A percentile compares a stretch with the other conserved stretches of the same genome.
These are phyloP conservation scores for Diaporthe ampelina DNA, from an alignment of 2,329 filamentous ascomycete species.

Conservation along the genomic window DNA sequence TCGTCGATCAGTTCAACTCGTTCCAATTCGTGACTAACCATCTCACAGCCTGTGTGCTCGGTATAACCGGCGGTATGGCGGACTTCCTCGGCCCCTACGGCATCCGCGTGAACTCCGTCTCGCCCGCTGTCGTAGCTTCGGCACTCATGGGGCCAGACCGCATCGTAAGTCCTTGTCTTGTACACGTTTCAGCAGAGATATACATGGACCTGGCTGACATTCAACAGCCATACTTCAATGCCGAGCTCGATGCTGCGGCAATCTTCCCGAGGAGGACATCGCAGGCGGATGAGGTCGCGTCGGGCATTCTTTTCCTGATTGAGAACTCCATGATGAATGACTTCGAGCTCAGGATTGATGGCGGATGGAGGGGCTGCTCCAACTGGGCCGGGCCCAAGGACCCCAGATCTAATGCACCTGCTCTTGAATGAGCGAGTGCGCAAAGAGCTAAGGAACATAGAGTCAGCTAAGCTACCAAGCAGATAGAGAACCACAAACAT, in stretches of 20 bases:
- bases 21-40: neutral
- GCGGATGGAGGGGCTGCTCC: neutral
- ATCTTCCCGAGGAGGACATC: neutral
- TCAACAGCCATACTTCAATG: neutral
- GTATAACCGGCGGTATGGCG: neutral
- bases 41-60: neutral
- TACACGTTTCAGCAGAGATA: no score
- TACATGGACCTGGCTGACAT: neutral
- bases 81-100: slow-evolving; percentile 8
- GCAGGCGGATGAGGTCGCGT: neutral
- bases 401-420: neutral
- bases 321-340: slow-evolving; percentile 4
- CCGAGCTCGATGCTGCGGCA: neutral
- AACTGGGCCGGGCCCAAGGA: slow-evolving; percentile 11
- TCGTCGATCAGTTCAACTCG: neutral
- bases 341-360: slow-evolving; percentile 2
- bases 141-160: neutral
- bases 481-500: neutral
- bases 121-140: neutral
- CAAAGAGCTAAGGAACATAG: neutral
- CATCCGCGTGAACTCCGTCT: neutral
- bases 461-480: neutral
- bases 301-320: neutral
- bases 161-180: neutral
- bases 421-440: neutral